phyloP scores from a whole-genome alignment of 2,329 filamentous ascomycete genomes.

The Diaporthe eres region DNA sequence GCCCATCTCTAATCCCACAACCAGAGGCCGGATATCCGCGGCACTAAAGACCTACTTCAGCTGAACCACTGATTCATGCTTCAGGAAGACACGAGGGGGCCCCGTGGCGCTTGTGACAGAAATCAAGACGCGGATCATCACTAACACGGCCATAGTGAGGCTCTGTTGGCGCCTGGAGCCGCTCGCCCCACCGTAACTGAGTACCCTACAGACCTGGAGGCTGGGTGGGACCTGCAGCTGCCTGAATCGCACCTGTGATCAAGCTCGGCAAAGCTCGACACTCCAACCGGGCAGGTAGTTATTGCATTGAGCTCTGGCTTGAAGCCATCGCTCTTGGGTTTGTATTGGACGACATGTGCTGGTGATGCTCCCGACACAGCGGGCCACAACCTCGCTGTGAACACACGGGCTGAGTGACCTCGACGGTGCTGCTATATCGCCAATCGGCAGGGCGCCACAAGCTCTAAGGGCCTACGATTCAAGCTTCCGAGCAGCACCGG shows the following conservation, averaged over 20 bases:
- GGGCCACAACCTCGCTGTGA: neutral
- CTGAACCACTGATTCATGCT: neutral
- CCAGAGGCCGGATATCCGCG: slow-evolving; percentile 12
- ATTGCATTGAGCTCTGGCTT: neutral
- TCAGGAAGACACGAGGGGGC: neutral
- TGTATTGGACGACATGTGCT: too few relatives aligned
- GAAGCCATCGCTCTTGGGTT: neutral
- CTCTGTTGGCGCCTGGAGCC: neutral
- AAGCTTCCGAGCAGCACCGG: neutral
- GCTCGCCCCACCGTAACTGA: neutral
- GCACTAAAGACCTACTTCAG: neutral
- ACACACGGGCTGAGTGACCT: neutral
- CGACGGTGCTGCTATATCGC: neutral
- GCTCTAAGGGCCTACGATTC: neutral
- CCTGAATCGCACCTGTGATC: neutral
- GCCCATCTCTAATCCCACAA: neutral
- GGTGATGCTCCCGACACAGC: neutral
- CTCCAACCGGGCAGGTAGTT: neutral
- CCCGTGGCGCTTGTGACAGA: neutral
- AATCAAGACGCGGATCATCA: neutral
- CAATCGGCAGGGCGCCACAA: neutral
- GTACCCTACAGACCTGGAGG: too few relatives aligned
- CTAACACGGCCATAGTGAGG: neutral
- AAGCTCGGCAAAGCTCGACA: neutral
- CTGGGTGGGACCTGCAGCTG: neutral